Percentiles rank a stretch among this genome's conserved stretches.
Conservation (phyloP, 1,139 yeast species). For the Candida tropicalis region DNA sequence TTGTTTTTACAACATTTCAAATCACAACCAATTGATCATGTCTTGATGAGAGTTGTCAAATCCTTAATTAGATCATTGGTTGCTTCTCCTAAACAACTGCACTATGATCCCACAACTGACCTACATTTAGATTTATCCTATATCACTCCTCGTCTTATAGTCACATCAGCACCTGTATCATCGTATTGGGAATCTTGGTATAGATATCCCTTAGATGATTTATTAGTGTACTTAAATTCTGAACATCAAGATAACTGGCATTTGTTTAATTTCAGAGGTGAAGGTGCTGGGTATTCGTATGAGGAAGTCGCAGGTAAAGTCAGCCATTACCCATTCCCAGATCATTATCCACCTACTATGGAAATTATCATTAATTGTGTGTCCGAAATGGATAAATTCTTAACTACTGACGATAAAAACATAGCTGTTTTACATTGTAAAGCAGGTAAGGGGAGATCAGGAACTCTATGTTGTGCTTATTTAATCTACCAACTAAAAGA, state of each 20-base stretch:
- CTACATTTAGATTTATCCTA: conserved; percentile 62
- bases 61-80: conserved; percentile 20
- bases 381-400: conserved; percentile 46
- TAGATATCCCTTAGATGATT: conserved; percentile 55
- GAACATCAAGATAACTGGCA: conserved; percentile 65
- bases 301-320: conserved; percentile 33
- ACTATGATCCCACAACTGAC: conserved; percentile 22
- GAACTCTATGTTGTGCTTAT: conserved; percentile 73
- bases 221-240: conserved; percentile 50
- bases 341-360: conserved; percentile 79
- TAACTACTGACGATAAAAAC: conserved; percentile 32
- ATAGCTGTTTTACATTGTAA: conserved; percentile 84
- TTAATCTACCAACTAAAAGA: conserved; percentile 47
- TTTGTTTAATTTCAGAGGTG: conserved; percentile 73
- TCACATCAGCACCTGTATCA: conserved; percentile 73
- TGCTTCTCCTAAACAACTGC: conserved; percentile 28
- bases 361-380: conserved; percentile 46
- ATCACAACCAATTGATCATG: no score
- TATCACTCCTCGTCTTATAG: conserved; percentile 61
- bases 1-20: no score
- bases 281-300: conserved; percentile 53
- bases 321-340: conserved; percentile 61
- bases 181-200: conserved; percentile 47
- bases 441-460: conserved; percentile 92
- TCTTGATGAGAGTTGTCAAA: conserved; percentile 16